Conservation (phyloP, 164 flowering plant genomes). For the Kingdonia uniflora region DNA sequence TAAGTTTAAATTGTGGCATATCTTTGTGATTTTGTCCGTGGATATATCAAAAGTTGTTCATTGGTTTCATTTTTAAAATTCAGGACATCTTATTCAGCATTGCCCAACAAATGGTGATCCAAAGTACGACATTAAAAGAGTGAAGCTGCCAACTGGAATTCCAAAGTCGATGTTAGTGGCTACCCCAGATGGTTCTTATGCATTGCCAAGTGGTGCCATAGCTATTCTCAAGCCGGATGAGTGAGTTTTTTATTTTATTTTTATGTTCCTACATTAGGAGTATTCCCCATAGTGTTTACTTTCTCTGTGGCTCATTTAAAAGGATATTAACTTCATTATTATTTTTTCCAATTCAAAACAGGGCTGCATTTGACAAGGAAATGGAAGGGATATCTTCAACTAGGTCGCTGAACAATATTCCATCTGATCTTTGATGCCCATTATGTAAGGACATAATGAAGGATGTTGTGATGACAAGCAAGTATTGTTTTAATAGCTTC, state of each 20-base stretch:
- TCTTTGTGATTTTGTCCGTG: background rate
- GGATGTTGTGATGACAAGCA: constrained; percentile 96
- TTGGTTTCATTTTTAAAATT: constrained; percentile 7
- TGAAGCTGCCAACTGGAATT: constrained; percentile 91
- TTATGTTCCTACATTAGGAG: background rate
- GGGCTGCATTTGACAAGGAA: constrained; percentile 97
- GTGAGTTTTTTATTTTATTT: constrained; percentile 51
- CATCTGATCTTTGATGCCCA: constrained; percentile 89
- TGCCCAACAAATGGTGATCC: constrained; percentile 99
- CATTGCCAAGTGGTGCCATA: constrained; percentile 85
- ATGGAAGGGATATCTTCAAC: constrained; percentile 88
- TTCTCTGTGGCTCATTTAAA: background rate
- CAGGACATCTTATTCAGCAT: constrained; percentile 96
- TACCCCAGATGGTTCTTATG: constrained; percentile 91
- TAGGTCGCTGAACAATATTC: constrained; percentile 66
- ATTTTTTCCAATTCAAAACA: constrained; percentile 15
- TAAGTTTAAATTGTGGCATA: constrained; percentile 14
- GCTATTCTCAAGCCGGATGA: constrained; percentile 91
- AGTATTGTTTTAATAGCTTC: constrained; percentile 88
- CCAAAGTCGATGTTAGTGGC: constrained; percentile 95
- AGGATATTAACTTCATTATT: background rate
- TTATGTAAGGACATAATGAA: constrained; percentile 93
- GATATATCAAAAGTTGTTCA: background rate
- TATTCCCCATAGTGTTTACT: too few species aligned
- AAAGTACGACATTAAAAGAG: constrained; percentile 69